phyloP scores from a whole-genome alignment of 192 early-diverging fungal species.

The Backusella tarrabulga region DNA sequence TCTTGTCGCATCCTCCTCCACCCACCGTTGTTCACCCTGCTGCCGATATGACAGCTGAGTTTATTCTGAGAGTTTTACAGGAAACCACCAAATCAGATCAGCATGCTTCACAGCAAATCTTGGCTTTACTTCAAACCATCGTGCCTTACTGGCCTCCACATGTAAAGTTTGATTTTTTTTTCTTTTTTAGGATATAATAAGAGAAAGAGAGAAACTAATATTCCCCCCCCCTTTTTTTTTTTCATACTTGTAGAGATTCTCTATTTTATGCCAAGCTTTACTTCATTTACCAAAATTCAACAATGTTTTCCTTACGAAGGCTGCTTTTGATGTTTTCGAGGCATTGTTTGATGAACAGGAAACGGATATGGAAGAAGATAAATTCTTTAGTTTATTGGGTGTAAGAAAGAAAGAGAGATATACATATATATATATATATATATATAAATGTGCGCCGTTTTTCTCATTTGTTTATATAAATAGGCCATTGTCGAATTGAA shows the following conservation, averaged over 20 bases:
- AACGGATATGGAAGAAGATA: conserved; percentile 39
- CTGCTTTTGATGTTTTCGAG: conserved; percentile 75
- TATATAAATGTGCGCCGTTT: not conserved
- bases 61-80: conserved; percentile 58
- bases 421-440: too few relatives aligned
- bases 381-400: conserved; percentile 27
- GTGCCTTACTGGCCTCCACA: conserved; percentile 52
- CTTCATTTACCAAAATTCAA: conserved; percentile 78
- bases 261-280: conserved; percentile 67
- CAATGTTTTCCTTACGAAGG: conserved; percentile 73
- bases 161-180: conserved; percentile 23
- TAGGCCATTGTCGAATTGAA: conserved; percentile 70
- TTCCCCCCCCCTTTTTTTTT: not conserved
- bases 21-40: conserved; percentile 73
- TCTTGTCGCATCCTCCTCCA: conserved; percentile 73
- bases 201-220: conserved; percentile 17
- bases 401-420: conserved; percentile 10
- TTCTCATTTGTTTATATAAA: conserved; percentile 8
- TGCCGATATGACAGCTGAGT: conserved; percentile 60
- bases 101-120: conserved; percentile 59
- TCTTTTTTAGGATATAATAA: not conserved
- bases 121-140: conserved; percentile 71
- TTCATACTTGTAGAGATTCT: conserved; percentile 45
- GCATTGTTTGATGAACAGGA: conserved; percentile 52
- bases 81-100: conserved; percentile 51